Evolutionary conservation across 129 eudicot species (phyloP).

Genomic region (Ambrosia trifida): DNA sequence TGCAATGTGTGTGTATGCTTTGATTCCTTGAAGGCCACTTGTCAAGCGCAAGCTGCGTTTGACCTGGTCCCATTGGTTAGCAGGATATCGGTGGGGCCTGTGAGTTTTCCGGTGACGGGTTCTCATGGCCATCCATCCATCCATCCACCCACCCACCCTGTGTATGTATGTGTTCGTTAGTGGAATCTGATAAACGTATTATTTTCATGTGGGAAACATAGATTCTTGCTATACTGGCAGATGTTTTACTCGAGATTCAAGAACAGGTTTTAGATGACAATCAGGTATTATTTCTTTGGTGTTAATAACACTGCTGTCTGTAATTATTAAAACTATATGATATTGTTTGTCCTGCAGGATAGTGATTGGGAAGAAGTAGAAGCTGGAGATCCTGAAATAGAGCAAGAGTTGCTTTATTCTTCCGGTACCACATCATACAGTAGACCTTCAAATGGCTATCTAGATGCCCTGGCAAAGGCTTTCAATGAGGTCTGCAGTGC

Average conservation of each 20-base stretch:
- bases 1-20: too few species aligned
- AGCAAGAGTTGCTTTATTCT: constrained; percentile 47
- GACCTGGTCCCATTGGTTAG: too few species aligned
- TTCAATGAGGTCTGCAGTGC: constrained; percentile 54
- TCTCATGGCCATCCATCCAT: too few species aligned
- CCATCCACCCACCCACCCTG: too few species aligned
- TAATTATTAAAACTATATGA: constrained; percentile 3
- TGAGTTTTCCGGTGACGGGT: too few species aligned
- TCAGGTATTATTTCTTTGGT: constrained; percentile 45
- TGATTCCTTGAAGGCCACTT: too few species aligned
- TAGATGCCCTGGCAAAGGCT: constrained; percentile 86
- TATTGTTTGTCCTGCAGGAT: constrained; percentile 51
- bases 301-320: neutral
- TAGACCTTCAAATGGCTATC: constrained; percentile 62
- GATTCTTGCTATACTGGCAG: constrained; percentile 88
- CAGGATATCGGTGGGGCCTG: too few species aligned
- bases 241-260: constrained; percentile 75
- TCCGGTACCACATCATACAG: constrained; percentile 49
- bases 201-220: constrained; percentile 29
- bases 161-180: neutral
- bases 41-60: too few species aligned
- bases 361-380: constrained; percentile 95
- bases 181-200: constrained; percentile 19
- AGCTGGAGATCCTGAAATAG: constrained; percentile 53
- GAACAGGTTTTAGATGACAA: constrained; percentile 71